Conservation (phyloP, 2,329 filamentous ascomycete genomes). For the Stemphylium lycopersici region DNA sequence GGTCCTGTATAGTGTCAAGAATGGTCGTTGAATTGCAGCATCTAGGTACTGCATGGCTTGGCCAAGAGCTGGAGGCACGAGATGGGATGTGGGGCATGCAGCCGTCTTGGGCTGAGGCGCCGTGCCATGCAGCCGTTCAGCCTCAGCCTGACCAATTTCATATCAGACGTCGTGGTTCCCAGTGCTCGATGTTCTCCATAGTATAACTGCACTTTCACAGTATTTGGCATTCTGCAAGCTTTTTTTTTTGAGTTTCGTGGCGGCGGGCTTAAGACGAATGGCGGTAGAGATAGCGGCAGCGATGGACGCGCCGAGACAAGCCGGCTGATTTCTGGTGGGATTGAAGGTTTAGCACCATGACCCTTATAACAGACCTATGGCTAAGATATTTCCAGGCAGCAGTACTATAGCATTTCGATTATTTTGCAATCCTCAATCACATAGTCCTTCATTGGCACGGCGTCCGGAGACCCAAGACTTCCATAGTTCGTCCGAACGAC, state of each 20-base stretch:
- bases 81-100: neutral
- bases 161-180: too few species aligned
- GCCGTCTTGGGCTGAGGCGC: neutral
- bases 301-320: neutral
- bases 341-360: neutral
- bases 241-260: neutral
- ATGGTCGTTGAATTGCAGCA: neutral
- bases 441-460: neutral
- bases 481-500: slow-evolving; percentile 3
- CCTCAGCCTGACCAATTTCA: neutral
- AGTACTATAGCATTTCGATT: neutral
- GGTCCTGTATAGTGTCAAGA: neutral
- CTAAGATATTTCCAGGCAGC: too few species aligned
- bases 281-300: neutral
- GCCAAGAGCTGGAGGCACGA: neutral
- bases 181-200: too few species aligned
- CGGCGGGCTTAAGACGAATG: neutral
- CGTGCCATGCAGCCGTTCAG: neutral
- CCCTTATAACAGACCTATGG: neutral
- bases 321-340: neutral
- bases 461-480: slow-evolving; percentile 10
- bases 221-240: too few species aligned
- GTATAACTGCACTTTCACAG: too few species aligned
- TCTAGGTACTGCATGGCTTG: neutral
- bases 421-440: neutral